Base-by-base conservation (phyloP, 768 basidiomycete species). In the Cyclocybe cylindracea region DNA sequence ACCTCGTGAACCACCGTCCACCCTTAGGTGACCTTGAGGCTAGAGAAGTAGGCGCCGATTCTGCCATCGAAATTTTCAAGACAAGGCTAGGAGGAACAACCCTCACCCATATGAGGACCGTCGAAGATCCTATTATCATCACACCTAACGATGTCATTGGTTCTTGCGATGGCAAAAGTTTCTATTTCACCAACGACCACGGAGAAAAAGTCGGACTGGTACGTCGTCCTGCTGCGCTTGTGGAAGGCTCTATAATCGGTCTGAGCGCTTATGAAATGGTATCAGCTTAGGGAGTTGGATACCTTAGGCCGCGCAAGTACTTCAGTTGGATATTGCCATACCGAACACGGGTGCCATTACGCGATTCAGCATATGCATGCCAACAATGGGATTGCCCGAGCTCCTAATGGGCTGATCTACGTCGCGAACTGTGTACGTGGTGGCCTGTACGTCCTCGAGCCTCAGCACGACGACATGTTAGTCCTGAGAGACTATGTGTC, bases 61-160 rank as follows among this genome's bases (percentile, higher is more conserved):
- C 87, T 1, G 78, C 74, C 46, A 69, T 91, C 18, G 89, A 91
- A 62, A 74, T 91, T 16, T 89, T 90, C 63, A 78, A 76, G 59
- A 84, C 82, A 1, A 66, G 55, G 0, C 54, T 78, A 2, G 79
- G 79, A 10, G 68, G 74, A 47, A 60, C 66, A 18, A 70, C 61
- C 1, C 57, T 89, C 44, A 71, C 65, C 4, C 80, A 88, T 59
- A 63, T 89, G 19, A 73, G 66, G 53, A 89, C 89, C 4, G 68
- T 89, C 14, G 66, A 76, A 34, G 77, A 85, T 61, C 70, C 77
- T 2, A 64, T 79, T 9, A 74, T 91, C 18, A 37, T 77, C 9
- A 82, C 86, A 4, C 89, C 89, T 2, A 91, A 90, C 60, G 89
- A 89, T 60, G 48, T 91, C 10, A 78, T 83, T n/a, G 87, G 88